Percentiles rank a stretch among this genome's conserved stretches.
Evolutionary conservation across 495 filamentous ascomycete genomes (phyloP).

Genomic region (Pyrenula aspistea): DNA sequence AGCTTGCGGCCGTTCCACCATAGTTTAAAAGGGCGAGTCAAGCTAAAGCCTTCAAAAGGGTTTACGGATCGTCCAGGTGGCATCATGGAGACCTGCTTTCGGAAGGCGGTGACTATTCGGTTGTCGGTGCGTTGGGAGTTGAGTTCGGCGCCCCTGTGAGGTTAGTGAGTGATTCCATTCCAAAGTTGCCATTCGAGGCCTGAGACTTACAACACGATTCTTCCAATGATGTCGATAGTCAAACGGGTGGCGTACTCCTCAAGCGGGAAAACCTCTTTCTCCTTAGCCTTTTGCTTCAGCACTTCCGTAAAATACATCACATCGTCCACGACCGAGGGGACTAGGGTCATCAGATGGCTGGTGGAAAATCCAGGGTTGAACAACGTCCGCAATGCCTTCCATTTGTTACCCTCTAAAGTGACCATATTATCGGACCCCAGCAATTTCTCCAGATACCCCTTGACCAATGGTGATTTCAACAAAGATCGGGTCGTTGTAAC

Average conservation of each 20-base stretch:
- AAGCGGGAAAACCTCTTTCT: constrained; percentile 19
- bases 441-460: constrained; percentile 10
- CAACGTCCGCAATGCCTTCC: constrained; percentile 26
- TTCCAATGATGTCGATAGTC: constrained; percentile 32
- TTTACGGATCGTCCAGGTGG: constrained; percentile 6
- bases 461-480: constrained; percentile 8
- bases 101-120: constrained; percentile 17
- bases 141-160: constrained; percentile 14
- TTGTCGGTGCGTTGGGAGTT: constrained; percentile 19
- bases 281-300: constrained; percentile 16
- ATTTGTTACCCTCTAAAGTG: constrained; percentile 16
- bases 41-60: constrained; percentile 8
- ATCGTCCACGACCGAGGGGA: constrained; percentile 29
- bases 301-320: constrained; percentile 18
- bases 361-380: constrained; percentile 36
- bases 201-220: constrained; percentile 14
- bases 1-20: constrained; percentile 20
- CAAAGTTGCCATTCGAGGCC: constrained; percentile 18
- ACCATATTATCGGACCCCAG: constrained; percentile 16
- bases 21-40: constrained; percentile 10
- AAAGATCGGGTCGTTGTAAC: constrained; percentile 9
- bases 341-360: constrained; percentile 24
- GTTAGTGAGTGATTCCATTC: constrained; percentile 4
- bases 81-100: constrained; percentile 17
- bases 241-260: constrained; percentile 18